Percentiles rank a stretch among this genome's conserved stretches.
phyloP scores from a whole-genome alignment of 805 yeast species.

The baker's yeast (Saccharomyces cerevisiae) region DNA sequence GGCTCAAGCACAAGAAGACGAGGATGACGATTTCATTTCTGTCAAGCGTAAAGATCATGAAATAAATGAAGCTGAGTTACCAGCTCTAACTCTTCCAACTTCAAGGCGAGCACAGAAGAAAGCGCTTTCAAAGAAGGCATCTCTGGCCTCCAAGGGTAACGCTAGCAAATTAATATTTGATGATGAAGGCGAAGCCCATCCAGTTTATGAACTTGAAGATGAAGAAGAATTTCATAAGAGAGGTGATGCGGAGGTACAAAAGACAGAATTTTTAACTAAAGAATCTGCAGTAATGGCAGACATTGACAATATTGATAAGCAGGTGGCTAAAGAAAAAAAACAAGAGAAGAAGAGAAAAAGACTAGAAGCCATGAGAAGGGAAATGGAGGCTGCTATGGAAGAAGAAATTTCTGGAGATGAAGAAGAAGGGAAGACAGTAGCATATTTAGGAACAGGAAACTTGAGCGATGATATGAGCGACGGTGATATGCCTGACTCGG shows the following conservation, averaged over 20 bases:
- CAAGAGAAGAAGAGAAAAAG: conserved; percentile 85
- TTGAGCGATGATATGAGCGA: conserved; percentile 38
- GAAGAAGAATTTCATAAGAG: conserved; percentile 74
- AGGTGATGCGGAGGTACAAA: conserved; percentile 63
- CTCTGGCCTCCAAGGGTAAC: conserved; percentile 50
- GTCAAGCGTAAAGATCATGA: conserved; percentile 74
- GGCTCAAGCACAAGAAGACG: conserved; percentile 37
- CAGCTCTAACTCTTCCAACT: conserved; percentile 52
- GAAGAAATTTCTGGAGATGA: conserved; percentile 20
- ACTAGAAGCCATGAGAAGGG: conserved; percentile 63
- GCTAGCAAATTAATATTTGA: conserved; percentile 81
- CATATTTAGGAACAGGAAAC: conserved; percentile 29
- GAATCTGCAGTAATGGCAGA: conserved; percentile 63
- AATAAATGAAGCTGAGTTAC: conserved; percentile 54
- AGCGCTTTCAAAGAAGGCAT: conserved; percentile 78
- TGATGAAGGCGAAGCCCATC: conserved; percentile 90
- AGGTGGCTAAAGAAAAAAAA: conserved; percentile 63
- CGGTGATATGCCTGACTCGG: conserved; percentile 19
- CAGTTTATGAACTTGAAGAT: conserved; percentile 81
- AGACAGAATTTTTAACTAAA: conserved; percentile 52
- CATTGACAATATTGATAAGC: conserved; percentile 74
- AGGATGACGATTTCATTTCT: conserved; percentile 65
- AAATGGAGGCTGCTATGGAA: conserved; percentile 32
- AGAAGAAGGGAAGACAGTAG: conserved; percentile 20
- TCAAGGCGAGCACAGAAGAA: conserved; percentile 81